phyloP scores from a whole-genome alignment of 495 filamentous ascomycete species.

The Saxispiralis lemnorum region DNA sequence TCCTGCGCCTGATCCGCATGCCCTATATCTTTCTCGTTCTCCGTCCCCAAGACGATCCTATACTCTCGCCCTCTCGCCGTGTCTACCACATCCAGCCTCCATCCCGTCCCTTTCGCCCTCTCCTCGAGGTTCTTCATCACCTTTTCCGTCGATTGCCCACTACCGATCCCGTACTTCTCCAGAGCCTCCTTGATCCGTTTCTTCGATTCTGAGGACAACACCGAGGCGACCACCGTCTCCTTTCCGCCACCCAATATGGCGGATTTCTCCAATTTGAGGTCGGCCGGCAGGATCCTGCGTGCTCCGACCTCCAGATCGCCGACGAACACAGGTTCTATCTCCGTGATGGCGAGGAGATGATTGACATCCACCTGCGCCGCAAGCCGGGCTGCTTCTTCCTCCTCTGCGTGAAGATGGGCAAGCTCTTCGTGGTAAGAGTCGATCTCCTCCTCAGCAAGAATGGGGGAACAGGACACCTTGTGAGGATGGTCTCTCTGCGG shows the following conservation, averaged over 20 bases:
- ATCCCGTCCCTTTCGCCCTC: slow-evolving; percentile 34
- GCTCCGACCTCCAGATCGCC: slow-evolving; percentile 46
- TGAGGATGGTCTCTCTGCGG: slow-evolving; percentile 66
- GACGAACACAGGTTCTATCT: slow-evolving; percentile 16
- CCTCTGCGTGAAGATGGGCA: slow-evolving; percentile 7
- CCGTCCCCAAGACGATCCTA: slow-evolving; percentile 37
- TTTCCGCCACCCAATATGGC: slow-evolving; percentile 39
- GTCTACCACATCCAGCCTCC: slow-evolving; percentile 42
- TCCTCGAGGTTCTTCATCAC: slow-evolving; percentile 39
- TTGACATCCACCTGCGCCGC: not conserved
- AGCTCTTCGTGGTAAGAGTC: slow-evolving; percentile 32
- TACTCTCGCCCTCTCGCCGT: slow-evolving; percentile 31
- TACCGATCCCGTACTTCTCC: slow-evolving; percentile 45
- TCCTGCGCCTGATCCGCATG: slow-evolving; percentile 27
- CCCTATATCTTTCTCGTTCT: slow-evolving; percentile 34
- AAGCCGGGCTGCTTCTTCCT: slow-evolving; percentile 5
- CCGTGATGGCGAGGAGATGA: not conserved
- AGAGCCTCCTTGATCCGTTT: slow-evolving; percentile 42
- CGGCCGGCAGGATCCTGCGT: slow-evolving; percentile 36
- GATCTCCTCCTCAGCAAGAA: slow-evolving; percentile 43
- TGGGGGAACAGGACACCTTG: slow-evolving; percentile 56
- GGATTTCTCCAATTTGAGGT: slow-evolving; percentile 37
- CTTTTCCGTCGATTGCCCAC: slow-evolving; percentile 46
- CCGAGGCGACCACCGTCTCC: slow-evolving; percentile 27
- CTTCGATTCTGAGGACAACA: slow-evolving; percentile 29